Evolutionary conservation across 257 asterid species (phyloP), one percentile per base, ranked within the genome.

Genomic region (Solanum sejunctum): DNA sequence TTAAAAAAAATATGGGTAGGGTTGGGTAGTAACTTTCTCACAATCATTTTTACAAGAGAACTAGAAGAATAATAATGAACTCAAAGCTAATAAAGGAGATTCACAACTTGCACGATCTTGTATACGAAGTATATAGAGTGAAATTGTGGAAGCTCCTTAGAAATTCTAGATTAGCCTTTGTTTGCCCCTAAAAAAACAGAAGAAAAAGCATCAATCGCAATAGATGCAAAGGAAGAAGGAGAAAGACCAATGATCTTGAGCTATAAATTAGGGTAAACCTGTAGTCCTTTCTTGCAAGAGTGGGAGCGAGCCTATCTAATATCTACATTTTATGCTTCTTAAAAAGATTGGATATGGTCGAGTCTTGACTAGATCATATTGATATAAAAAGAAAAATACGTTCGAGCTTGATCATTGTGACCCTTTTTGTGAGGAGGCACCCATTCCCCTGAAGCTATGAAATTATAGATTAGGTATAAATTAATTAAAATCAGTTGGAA

Each of bases 221-320:
- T 6, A 16, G 9, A 55, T 55, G 60, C 0, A 55, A 16, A 55
- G 60, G 10, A 55, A 7, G 10, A 54, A 6, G 9, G 58, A 15
- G 15, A 54, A 54, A 54, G 58, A 15, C 58, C 58, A 54, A 15
- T 54, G 58, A 54, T 15, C 3, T 54, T 54, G 58, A 5, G 20
- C 58, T 0, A 54, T 0, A 18, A 54, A 15, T 2, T 54, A 0
- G 9, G 20, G 20, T 0, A 54, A 54, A 15, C 58, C 20, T 20
- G 15, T 15, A 15, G 20, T 54, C 58, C 58, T 15, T 15, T 54
- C 20, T 54, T 54, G 20, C 0, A 16, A 7, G 58, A 15, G 17
- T 52, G 58, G 4, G 60, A 55, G n/a, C 0, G 3, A 32, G 36
- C 36, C 60, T 55, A 55, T 18, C 17, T 16, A 55, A 55, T 55